Base-by-base conservation (phyloP, 352 stramenopile species). In the Pythium phragmitis region DNA sequence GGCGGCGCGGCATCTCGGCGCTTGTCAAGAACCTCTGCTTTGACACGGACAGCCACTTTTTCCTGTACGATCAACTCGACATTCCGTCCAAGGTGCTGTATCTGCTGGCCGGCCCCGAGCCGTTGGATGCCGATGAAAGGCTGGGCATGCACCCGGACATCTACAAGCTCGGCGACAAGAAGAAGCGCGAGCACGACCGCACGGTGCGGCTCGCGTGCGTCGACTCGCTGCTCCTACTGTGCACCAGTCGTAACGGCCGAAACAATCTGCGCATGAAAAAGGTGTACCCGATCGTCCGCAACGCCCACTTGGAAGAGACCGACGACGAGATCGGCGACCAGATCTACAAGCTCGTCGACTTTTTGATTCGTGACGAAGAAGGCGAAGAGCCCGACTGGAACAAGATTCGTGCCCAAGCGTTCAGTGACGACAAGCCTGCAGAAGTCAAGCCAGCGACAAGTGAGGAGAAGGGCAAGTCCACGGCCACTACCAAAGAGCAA, bases 271-370 rank as follows among this genome's bases (percentile, higher is more conserved):
- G 87, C 48, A 80, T 79, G 45, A 92, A 92, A 70, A 96, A 96
- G 43, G 87, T 90, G 43, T 96, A 96, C 65, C 83, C 84, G 41
- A 91, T 96, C 48, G 76, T 96, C 7, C 87, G 87, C 39, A 83
- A 96, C 41, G 85, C 85, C 37, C 87, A 96, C 56, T 70, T 95
- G 42, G 82, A 85, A 12, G 86, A 95, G 63, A 58, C 79, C 1
- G 82, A 95, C 36, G 86, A 95, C 34, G 84, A 93, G 49, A 79
- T 95, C 55, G 80, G 86, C 14, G 86, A 95, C 53, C 82, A 93
- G 57, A 92, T 95, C 51, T 95, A 95, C 77, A 95, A 95, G 65
- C 81, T 95, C 36, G 86, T 95, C 12, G 86, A 93, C 57, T 92
- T 95, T 46, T 55, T 95, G 34, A 95, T 95, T 57, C 86, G 86